A percentile compares a stretch with the other conserved stretches of the same genome.
Evolutionary conservation across 2,329 filamentous ascomycete genomes (phyloP).

Genomic region (Trichophaea hybrida): DNA sequence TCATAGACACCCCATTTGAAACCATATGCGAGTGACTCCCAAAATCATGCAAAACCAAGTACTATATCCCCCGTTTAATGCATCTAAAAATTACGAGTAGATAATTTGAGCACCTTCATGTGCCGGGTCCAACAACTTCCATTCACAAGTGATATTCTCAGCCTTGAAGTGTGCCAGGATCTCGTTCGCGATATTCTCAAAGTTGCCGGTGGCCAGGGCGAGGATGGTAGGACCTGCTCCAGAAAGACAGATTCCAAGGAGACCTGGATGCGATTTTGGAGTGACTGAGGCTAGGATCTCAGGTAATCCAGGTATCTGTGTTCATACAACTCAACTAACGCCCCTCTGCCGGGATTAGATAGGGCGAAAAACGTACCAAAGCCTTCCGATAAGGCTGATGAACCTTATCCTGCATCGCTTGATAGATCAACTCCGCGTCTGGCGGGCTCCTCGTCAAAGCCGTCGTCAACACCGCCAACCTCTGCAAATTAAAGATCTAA

Average conservation of each 20-base stretch:
- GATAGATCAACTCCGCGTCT: conserved; percentile 84
- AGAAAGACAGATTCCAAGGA: conserved; percentile 86
- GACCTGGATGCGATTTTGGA: conserved; percentile 68
- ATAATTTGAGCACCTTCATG: conserved; percentile 25
- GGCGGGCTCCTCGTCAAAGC: conserved; percentile 81
- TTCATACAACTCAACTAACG: not conserved
- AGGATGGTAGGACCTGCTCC: conserved; percentile 92
- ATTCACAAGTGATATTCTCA: conserved; percentile 63
- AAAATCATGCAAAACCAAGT: too few species aligned
- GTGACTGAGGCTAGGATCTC: conserved; percentile 87
- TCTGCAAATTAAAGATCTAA: conserved; percentile 86
- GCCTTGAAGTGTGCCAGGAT: conserved; percentile 61
- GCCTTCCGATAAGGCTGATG: conserved; percentile 91
- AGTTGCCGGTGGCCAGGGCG: conserved; percentile 79
- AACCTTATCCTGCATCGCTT: conserved; percentile 96
- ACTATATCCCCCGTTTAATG: too few species aligned
- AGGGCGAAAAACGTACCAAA: conserved; percentile 34
- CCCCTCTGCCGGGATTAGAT: not conserved
- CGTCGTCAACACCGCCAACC: conserved; percentile 78
- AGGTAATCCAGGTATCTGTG: conserved; percentile 64
- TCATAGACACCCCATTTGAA: not conserved
- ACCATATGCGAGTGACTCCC: not conserved
- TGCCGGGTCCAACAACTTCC: conserved; percentile 78
- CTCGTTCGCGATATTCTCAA: conserved; percentile 67
- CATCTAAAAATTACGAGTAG: conserved; percentile 6